Evolutionary conservation across 352 stramenopile genomes (phyloP).

Genomic region (Pythium chondricola): DNA sequence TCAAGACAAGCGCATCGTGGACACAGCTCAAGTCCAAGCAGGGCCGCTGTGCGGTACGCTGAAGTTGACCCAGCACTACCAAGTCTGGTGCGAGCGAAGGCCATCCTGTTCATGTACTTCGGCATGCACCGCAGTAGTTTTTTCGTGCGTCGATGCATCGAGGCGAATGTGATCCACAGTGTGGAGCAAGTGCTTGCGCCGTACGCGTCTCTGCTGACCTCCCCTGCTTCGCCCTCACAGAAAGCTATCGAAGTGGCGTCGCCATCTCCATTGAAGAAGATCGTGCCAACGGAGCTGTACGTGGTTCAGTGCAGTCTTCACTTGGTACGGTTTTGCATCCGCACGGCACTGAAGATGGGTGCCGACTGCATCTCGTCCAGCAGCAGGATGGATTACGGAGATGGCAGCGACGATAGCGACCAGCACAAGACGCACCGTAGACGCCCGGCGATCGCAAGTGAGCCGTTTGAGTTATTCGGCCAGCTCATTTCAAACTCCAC

Average conservation of each 20-base stretch:
- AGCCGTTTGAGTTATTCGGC: conserved; percentile 47
- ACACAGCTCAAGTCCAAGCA: no score
- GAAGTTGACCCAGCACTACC: conserved; percentile 4
- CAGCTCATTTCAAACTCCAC: conserved; percentile 38
- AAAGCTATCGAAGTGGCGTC: background rate
- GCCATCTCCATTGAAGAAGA: background rate
- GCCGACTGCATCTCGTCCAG: conserved; percentile 48
- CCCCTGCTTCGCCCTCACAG: conserved; percentile 1
- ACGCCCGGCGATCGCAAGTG: conserved; percentile 25
- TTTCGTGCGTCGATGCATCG: conserved; percentile 20
- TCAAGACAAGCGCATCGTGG: no score
- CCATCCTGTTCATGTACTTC: conserved; percentile 57
- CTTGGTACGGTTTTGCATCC: conserved; percentile 45
- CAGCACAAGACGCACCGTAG: conserved; percentile 8
- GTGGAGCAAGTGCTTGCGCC: conserved; percentile 21
- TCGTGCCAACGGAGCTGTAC: conserved; percentile 31
- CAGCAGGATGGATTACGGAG: conserved; percentile 21
- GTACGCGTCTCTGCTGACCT: conserved; percentile 31
- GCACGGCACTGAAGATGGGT: conserved; percentile 57
- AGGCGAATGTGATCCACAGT: background rate
- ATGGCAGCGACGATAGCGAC: conserved; percentile 13
- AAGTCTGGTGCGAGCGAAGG: conserved; percentile 45
- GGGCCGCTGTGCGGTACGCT: no score
- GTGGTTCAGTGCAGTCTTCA: conserved; percentile 58
- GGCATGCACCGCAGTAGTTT: conserved; percentile 35